Base-by-base conservation (phyloP, 1,284 basidiomycete species). In the Rhizoctonia solani region DNA sequence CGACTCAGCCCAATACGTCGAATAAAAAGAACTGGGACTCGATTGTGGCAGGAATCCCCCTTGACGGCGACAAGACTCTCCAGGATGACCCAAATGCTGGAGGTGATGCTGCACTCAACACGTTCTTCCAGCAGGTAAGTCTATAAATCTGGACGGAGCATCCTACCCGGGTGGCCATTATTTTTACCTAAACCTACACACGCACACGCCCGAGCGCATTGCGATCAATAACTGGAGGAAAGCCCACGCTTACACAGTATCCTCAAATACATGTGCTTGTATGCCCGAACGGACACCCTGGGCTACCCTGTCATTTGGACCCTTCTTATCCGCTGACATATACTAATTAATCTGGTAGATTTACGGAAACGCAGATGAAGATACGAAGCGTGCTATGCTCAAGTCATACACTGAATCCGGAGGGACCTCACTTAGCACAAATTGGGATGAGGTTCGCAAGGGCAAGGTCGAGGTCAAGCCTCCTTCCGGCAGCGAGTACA, bases 401-500 rank as follows among this genome's bases (percentile, higher is more conserved):
- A 98, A 98, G 83, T 94, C 92, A 75, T 97, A 92, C 76, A 83
- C 84, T 68, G 93, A 96, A 80, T 93, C 90, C 72, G 92, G 92
- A 5, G 93, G 95, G 2, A 98, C 95, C 6, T 88, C 92, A 0
- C 81, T 98, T 49, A 94, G 91, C 78, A 98, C 95, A 0, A 93
- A 97, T 77, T 98, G 95, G 95, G 85, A 85, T 3, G 91, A 93
- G 71, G 93, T 97, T 6, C 81, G 79, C 70, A 90, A 90, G 79
- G 82, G 74, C 30, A 78, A 75, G 47, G 86, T 90, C 1, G 83
- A 86, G 34, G 87, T 92, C 32, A 89, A 91, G 75, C 90, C 93
- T 1, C 93, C 93, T 54, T 74, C 84, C 69, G 93, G 93, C 6
- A 85, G 88, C 72, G 90, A 92, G 76, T 89, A 86, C 84, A 90